Percentiles rank a stretch among this genome's conserved stretches.
Evolutionary conservation across 1,139 yeast species (phyloP).

Genomic region (Pichia sp.): DNA sequence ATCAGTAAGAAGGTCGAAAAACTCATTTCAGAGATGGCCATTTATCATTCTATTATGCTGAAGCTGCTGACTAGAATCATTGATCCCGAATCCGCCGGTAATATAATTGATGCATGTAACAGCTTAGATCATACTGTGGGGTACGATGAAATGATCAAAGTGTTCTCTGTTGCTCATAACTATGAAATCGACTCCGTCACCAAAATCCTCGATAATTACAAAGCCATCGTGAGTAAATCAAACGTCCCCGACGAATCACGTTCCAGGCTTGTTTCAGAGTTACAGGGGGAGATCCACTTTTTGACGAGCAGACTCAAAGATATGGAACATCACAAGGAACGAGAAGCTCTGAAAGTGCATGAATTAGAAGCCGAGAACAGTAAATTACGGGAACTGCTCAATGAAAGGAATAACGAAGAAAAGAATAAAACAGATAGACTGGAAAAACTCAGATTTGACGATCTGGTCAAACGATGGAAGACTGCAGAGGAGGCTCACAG

Average conservation of each 20-base stretch:
- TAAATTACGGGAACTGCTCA: constrained; percentile 4
- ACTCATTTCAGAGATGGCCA: neutral
- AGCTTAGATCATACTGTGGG: neutral
- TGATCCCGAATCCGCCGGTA: constrained; percentile 6
- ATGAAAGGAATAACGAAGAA: constrained; percentile 5
- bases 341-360: constrained; percentile 9
- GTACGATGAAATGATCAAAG: constrained; percentile 1
- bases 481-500: constrained; percentile 64
- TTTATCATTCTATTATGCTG: constrained; percentile 4
- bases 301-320: constrained; percentile 7
- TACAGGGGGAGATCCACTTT: constrained; percentile 1
- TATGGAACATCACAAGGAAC: constrained; percentile 18
- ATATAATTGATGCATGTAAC: constrained; percentile 4
- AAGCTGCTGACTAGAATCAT: constrained; percentile 2
- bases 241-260: neutral
- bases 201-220: constrained; percentile 8
- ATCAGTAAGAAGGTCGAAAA: neutral
- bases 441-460: constrained; percentile 43
- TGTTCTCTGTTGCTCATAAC: constrained; percentile 33
- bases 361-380: constrained; percentile 8
- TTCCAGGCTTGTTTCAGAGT: neutral
- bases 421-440: constrained; percentile 17
- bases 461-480: constrained; percentile 56
- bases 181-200: constrained; percentile 6
- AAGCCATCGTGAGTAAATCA: neutral